phyloP scores from a whole-genome alignment of 805 yeast species.

The Osmozyma mogii region DNA sequence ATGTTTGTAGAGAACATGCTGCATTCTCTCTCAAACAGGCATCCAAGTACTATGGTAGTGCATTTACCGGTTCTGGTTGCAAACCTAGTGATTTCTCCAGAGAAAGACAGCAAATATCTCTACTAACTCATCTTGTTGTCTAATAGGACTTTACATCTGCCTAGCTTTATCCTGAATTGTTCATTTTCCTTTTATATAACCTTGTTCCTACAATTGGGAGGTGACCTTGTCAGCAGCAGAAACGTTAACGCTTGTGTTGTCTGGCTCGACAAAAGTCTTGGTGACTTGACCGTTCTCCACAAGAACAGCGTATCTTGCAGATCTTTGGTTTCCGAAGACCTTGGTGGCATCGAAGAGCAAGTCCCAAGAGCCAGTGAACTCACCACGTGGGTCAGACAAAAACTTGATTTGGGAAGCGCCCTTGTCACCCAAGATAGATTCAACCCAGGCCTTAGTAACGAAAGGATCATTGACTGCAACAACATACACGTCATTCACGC shows the following conservation, averaged over 20 bases:
- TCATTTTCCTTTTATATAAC: no score
- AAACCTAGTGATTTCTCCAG: no score
- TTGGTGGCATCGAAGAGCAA: conserved; percentile 67
- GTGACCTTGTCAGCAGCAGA: conserved; percentile 42
- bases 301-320: conserved; percentile 67
- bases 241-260: conserved; percentile 60
- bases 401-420: conserved; percentile 37
- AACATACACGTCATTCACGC: conserved; percentile 54
- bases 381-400: conserved; percentile 76
- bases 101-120: no score
- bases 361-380: conserved; percentile 58
- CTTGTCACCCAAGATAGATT: conserved; percentile 19
- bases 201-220: no score
- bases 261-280: conserved; percentile 70
- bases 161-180: no score
- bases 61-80: no score
- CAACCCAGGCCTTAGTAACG: conserved; percentile 77
- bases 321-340: conserved; percentile 69
- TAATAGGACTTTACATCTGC: no score
- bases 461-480: conserved; percentile 84
- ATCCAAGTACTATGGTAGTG: no score
- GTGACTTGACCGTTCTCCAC: conserved; percentile 69
- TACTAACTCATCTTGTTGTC: no score
- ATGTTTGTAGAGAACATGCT: no score
- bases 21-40: no score